These are phyloP conservation scores for Ambrosiella xylebori DNA, from an alignment of 2,329 filamentous ascomycete genomes.

Conservation along the genomic window DNA sequence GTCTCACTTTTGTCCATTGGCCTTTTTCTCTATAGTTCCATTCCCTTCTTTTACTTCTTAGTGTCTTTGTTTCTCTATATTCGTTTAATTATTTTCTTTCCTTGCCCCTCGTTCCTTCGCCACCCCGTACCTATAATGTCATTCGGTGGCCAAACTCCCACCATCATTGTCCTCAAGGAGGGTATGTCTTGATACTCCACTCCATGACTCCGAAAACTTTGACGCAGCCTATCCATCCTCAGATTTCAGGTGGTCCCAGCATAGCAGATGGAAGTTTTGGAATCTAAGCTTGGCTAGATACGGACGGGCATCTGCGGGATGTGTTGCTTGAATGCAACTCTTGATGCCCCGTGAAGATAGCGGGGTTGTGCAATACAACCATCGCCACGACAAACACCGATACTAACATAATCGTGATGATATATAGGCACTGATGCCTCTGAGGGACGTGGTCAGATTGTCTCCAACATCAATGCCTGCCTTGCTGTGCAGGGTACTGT, in stretches of 20 bases:
- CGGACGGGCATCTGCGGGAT: constrained; percentile 7
- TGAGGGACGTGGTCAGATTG: constrained; percentile 87
- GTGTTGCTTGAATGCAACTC: constrained; percentile 10
- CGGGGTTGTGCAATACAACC: background rate
- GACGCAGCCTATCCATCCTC: too few species aligned
- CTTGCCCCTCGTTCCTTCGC: background rate
- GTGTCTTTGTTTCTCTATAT: constrained; percentile 2
- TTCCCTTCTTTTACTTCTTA: background rate
- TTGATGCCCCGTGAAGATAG: background rate
- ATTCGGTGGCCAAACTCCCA: constrained; percentile 93
- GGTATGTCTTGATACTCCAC: constrained; percentile 43
- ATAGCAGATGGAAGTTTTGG: constrained; percentile 3
- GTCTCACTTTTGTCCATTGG: background rate
- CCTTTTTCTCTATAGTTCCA: background rate
- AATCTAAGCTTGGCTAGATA: constrained; percentile 13
- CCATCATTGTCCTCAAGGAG: constrained; percentile 95
- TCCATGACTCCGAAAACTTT: background rate
- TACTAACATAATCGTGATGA: constrained; percentile 1
- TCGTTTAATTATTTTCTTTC: constrained; percentile 5
- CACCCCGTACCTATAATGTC: constrained; percentile 45
- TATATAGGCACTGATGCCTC: constrained; percentile 79
- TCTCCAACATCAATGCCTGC: constrained; percentile 98
- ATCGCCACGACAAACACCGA: background rate
- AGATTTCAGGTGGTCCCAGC: too few species aligned
- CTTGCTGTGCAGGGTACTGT: constrained; percentile 89